Evolutionary conservation across 2,329 filamentous ascomycete genomes (phyloP), one percentile per base, ranked within the genome.

Genomic region (Fusarium drepaniforme): DNA sequence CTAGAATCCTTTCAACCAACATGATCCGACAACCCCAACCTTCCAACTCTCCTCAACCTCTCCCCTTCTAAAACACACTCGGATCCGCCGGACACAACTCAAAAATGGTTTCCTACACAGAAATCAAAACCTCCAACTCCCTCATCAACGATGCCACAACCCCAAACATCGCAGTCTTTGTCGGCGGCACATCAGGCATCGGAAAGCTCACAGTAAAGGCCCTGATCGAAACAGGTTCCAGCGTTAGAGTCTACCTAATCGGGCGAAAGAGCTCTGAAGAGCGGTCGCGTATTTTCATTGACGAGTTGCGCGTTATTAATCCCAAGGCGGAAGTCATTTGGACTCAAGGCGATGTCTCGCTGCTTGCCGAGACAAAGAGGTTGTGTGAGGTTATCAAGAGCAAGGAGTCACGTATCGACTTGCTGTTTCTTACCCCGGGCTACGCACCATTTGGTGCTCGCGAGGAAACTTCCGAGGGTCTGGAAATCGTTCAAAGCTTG

Each of bases 171-270:
- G 80, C 84, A 66, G 81, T 87, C 70, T 87, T 88, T 70, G 82
- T 83, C 7, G 85, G 86, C 40, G 86, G 83, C 13, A 88, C 86
- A 2, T 84, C 85, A 3, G 86, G 86, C 58, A 85, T 88, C 66
- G 86, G 86, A 11, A 82, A 84, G 56, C 53, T 80, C 53, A 87
- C 86, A 0, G 42, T 87, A 12, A 70, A 64, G 35, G 84, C 81
- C 18, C 68, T 88, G 1, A 81, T 83, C 61, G 75, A 73, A 1
- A 82, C 81, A 0, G 83, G 83, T 3, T 70, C 78, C 0, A 81
- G 78, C 68, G 35, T 82, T n/a, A 81, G 80, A 65, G 82, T 84
- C 72, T 88, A 88, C 72, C 61, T 88, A 0, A 70, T 87, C 62
- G 86, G 86, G 1, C 85, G 86, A 63, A 80, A 80, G 63, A 78